phyloP scores from a whole-genome alignment of 2,329 filamentous ascomycete genomes.

The Curvularia hawaiiensis region DNA sequence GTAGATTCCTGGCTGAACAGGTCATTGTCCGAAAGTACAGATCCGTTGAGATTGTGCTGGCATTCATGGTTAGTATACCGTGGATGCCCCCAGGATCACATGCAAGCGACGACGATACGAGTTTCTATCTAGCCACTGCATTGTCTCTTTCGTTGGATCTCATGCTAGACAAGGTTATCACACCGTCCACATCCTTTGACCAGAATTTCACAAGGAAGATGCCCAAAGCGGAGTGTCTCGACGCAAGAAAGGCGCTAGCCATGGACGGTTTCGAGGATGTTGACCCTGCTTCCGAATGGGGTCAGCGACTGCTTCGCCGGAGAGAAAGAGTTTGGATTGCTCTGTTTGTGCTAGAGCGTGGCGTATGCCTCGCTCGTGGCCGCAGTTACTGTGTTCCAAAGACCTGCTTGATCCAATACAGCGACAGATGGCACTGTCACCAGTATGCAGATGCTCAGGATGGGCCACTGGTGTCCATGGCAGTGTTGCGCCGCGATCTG shows the following conservation, averaged over 20 bases:
- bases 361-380: constrained; percentile 73
- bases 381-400: constrained; percentile 71
- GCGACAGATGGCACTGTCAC: constrained; percentile 71
- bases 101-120: constrained; percentile 74
- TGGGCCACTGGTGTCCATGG: constrained; percentile 73
- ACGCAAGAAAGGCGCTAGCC: constrained; percentile 66
- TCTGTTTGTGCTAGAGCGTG: constrained; percentile 73
- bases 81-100: constrained; percentile 73
- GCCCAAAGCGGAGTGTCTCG: constrained; percentile 71
- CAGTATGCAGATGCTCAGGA: constrained; percentile 69
- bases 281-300: constrained; percentile 64
- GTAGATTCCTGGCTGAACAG: constrained; percentile 65
- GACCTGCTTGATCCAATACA: constrained; percentile 68
- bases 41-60: constrained; percentile 75
- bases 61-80: constrained; percentile 76
- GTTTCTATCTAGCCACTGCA: constrained; percentile 72
- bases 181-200: constrained; percentile 59
- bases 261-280: constrained; percentile 72
- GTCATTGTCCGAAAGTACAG: constrained; percentile 67
- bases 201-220: constrained; percentile 55
- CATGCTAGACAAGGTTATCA: constrained; percentile 71
- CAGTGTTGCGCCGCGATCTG: constrained; percentile 69
- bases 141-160: constrained; percentile 72
- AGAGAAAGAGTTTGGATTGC: constrained; percentile 74
- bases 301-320: constrained; percentile 65